Evolutionary conservation across 768 basidiomycete species (phyloP).

Genomic region (Amanita phalloides): DNA sequence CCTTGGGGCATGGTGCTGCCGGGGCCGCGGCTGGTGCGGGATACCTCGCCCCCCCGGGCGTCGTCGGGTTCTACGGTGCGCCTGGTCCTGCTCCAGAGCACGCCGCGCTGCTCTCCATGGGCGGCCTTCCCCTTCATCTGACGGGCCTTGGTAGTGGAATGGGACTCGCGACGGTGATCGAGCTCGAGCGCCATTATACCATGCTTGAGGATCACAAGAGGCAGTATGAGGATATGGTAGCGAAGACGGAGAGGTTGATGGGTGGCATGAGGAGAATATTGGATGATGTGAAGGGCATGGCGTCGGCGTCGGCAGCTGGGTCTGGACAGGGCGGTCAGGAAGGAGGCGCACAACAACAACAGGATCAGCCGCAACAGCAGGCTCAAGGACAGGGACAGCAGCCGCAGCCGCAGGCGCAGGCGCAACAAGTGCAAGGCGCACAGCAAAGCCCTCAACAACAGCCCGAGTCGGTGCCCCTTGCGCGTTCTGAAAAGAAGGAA

Average conservation of each 20-base stretch:
- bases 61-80: constrained; percentile 14
- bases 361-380: not conserved
- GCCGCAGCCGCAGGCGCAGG: not conserved
- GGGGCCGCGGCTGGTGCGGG: constrained; percentile 19
- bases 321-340: constrained; percentile 1
- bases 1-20: constrained; percentile 36
- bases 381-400: not conserved
- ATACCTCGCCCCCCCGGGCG: constrained; percentile 28
- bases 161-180: constrained; percentile 35
- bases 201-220: constrained; percentile 53
- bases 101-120: constrained; percentile 17
- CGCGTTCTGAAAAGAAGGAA: constrained; percentile 2
- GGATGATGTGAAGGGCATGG: constrained; percentile 55
- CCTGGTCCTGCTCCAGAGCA: constrained; percentile 4
- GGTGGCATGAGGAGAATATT: constrained; percentile 60
- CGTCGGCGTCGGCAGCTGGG: constrained; percentile 8
- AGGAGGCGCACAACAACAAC: constrained; percentile 10
- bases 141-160: constrained; percentile 12
- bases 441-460: not conserved
- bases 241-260: constrained; percentile 67
- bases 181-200: constrained; percentile 64
- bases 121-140: constrained; percentile 26
- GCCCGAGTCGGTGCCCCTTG: constrained; percentile 5
- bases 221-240: constrained; percentile 63
- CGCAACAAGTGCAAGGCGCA: not conserved